phyloP scores from a whole-genome alignment of 305 asterid genomes.

The Fraxinus baroniana region DNA sequence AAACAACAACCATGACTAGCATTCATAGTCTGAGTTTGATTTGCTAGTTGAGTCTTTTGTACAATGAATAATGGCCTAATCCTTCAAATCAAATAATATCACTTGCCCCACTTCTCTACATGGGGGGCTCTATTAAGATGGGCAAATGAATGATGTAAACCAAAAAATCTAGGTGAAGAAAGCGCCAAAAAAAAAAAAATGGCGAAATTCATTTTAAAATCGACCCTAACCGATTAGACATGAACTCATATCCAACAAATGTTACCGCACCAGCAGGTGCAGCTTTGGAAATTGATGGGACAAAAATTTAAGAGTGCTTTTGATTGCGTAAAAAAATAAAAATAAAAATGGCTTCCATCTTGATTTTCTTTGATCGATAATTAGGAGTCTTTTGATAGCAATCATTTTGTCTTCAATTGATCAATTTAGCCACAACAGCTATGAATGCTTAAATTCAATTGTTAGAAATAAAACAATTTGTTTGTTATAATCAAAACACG shows the following conservation, averaged over 20 bases:
- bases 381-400: too few species aligned
- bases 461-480: too few species aligned
- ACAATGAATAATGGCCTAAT: not conserved
- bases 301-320: constrained; percentile 9
- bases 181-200: not conserved
- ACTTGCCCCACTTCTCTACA: not conserved
- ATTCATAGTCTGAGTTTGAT: not conserved
- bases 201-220: constrained; percentile 39
- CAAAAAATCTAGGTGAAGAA: not conserved
- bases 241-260: constrained; percentile 78
- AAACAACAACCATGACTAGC: not conserved
- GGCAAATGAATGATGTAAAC: not conserved
- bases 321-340: too few species aligned
- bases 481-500: too few species aligned
- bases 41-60: not conserved
- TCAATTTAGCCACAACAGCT: too few species aligned
- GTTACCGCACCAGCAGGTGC: constrained; percentile 98
- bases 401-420: too few species aligned
- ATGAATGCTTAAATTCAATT: too few species aligned
- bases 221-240: constrained; percentile 75
- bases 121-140: not conserved
- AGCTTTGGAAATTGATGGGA: constrained; percentile 85
- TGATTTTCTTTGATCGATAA: too few species aligned
- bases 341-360: too few species aligned
- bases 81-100: not conserved